Evolutionary conservation across 1,284 basidiomycete species (phyloP).

Genomic region (Xerocomus nothofagi): DNA sequence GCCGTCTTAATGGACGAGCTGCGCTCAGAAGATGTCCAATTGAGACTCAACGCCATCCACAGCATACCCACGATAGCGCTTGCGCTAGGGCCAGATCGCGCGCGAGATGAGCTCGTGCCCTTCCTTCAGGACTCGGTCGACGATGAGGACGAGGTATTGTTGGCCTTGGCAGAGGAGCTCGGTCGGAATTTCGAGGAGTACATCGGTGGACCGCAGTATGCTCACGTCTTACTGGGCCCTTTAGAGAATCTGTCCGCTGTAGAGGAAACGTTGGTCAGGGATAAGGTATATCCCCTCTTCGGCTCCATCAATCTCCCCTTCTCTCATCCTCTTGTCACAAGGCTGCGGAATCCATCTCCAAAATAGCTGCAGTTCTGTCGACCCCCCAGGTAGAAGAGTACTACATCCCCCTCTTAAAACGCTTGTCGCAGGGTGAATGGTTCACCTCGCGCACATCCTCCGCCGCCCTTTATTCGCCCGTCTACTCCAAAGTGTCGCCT

Average conservation of each 20-base stretch:
- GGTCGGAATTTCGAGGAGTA: slow-evolving; percentile 93
- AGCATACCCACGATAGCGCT: slow-evolving; percentile 98
- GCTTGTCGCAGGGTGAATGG: slow-evolving; percentile 95
- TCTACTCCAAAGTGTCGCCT: slow-evolving; percentile 79
- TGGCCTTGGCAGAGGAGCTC: slow-evolving; percentile 95
- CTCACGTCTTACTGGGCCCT: slow-evolving; percentile 89
- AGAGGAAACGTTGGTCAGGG: slow-evolving; percentile 97
- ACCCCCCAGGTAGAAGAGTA: slow-evolving; percentile 84
- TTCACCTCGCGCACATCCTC: slow-evolving; percentile 99
- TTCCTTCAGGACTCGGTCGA: slow-evolving; percentile 98
- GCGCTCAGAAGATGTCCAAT: slow-evolving; percentile 91
- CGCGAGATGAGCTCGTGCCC: slow-evolving; percentile 93
- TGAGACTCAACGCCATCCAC: slow-evolving; percentile 96
- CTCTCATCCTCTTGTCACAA: slow-evolving; percentile 36
- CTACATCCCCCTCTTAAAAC: slow-evolving; percentile 90
- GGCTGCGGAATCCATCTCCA: slow-evolving; percentile 97
- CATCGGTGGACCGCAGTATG: slow-evolving; percentile 87
- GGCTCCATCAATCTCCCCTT: not conserved
- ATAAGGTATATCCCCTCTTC: slow-evolving; percentile 69
- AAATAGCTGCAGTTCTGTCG: slow-evolving; percentile 81
- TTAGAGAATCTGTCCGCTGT: slow-evolving; percentile 96
- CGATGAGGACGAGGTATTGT: slow-evolving; percentile 98
- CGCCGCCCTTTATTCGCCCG: slow-evolving; percentile 92
- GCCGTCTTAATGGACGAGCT: slow-evolving; percentile 94
- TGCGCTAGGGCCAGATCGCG: slow-evolving; percentile 93